Evolutionary conservation across 2,329 filamentous ascomycete species (phyloP).

Genomic region (Colletotrichum musae): DNA sequence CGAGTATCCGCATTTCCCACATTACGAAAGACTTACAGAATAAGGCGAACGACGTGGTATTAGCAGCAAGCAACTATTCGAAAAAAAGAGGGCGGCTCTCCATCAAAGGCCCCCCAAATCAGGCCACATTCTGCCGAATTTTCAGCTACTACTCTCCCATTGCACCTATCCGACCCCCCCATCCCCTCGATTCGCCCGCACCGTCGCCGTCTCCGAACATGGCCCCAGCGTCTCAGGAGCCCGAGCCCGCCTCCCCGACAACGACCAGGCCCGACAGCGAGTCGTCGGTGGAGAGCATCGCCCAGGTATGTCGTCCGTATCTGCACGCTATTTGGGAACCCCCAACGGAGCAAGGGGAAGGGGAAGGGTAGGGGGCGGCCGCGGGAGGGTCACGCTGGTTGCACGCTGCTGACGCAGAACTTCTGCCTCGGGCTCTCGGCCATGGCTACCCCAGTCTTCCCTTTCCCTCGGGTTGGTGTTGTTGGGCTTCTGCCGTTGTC

Average conservation of each 20-base stretch:
- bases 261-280: conserved; percentile 36
- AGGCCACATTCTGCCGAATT: conserved; percentile 33
- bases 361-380: not conserved
- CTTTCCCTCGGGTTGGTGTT: not conserved
- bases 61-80: not conserved
- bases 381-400: conserved; percentile 10
- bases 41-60: conserved; percentile 10
- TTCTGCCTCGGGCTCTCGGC: conserved; percentile 14
- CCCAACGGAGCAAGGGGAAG: conserved; percentile 24
- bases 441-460: conserved; percentile 15
- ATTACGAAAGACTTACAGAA: conserved; percentile 22
- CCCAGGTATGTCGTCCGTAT: conserved; percentile 40
- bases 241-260: conserved; percentile 39
- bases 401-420: conserved; percentile 13
- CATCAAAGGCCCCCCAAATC: conserved; percentile 35
- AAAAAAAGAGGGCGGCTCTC: conserved; percentile 39
- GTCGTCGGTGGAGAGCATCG: conserved; percentile 40
- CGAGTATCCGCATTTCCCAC: conserved; percentile 35
- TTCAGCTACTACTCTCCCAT: conserved; percentile 15
- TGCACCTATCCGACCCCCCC: conserved; percentile 3
- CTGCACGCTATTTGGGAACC: conserved; percentile 16
- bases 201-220: conserved; percentile 36
- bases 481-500: not conserved
- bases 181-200: conserved; percentile 27
- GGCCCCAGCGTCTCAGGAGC: conserved; percentile 38